Conservation (phyloP, 1,284 basidiomycete genomes). For the Erythrobasidium hasegawianum region DNA sequence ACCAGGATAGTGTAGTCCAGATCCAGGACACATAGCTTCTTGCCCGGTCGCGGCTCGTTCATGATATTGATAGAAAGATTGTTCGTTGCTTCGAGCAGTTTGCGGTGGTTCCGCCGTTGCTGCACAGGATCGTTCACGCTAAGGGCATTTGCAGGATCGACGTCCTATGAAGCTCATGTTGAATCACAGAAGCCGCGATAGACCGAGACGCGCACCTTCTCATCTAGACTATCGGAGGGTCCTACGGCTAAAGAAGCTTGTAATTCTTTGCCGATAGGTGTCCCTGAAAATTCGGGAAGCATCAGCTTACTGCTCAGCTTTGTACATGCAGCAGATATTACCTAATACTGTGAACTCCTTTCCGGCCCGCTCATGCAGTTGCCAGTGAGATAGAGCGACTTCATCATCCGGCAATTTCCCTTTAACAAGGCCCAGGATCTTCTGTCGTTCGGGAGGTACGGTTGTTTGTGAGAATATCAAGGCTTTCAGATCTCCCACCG, state of each 20-base stretch:
- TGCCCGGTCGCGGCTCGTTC: slow-evolving; percentile 61
- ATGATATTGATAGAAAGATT: slow-evolving; percentile 66
- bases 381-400: slow-evolving; percentile 56
- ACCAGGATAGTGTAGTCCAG: slow-evolving; percentile 66
- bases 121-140: slow-evolving; percentile 11
- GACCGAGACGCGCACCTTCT: slow-evolving; percentile 56
- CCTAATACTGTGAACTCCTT: slow-evolving; percentile 74
- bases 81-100: slow-evolving; percentile 67
- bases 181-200: background rate
- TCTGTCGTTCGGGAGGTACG: slow-evolving; percentile 72
- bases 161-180: slow-evolving; percentile 50
- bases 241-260: slow-evolving; percentile 68
- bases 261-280: slow-evolving; percentile 45
- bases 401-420: slow-evolving; percentile 76
- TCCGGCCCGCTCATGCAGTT: slow-evolving; percentile 59
- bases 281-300: slow-evolving; percentile 31
- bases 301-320: slow-evolving; percentile 35
- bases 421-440: slow-evolving; percentile 79
- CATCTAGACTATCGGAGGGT: slow-evolving; percentile 72
- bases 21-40: slow-evolving; percentile 76
- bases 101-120: slow-evolving; percentile 62
- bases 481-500: slow-evolving; percentile 33
- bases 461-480: slow-evolving; percentile 35
- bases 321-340: slow-evolving; percentile 52
- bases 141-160: slow-evolving; percentile 61